Base-by-base conservation (phyloP, 805 yeast species). In the Tetrapisispora pingtungensis region DNA sequence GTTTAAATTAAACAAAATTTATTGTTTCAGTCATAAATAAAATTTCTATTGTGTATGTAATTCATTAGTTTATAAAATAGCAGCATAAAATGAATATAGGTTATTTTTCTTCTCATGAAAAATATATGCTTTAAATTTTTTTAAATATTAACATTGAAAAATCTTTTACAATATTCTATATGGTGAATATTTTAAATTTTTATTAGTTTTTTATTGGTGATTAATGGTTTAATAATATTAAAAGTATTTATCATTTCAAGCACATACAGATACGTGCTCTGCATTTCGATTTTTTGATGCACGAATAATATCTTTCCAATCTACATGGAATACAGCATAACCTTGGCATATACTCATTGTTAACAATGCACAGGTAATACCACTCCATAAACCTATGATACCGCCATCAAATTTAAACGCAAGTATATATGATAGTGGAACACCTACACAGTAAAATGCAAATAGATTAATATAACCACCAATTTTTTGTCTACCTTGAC, bases 311-410 rank as follows among this genome's bases (percentile, higher is more conserved):
- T 54, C 53, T 13, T 43, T 41, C 65, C 64, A 61, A 44, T 62
- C 54, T 39, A 62, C 59, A 38, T 59, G 56, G 51, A 62, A 62
- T 7, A 62, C 65, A 2, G 65, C 62, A 45, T 52, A 55, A 18
- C 64, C 54, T 54, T 62, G 67, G 41, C 53, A 60, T 30, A 59
- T 41, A 48, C 65, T 60, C 67, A 62, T 62, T 27, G 57, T 49
- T 3, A 60, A 42, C 32, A 62, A 52, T 14, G 64, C 67, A 41
- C 56, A 51, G 1, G 59, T 58, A 24, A 62, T 59, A 34, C 84
- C 81, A 31, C 73, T 61, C 89, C 89, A 80, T 40, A 80, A 66
- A 3, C 89, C 89, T 44, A 70, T 66, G 42, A 80, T 66, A 22
- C 74, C 69, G 35, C 75, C 68, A 17, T 69, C 64, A 55, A 69